A percentile compares a stretch with the other conserved stretches of the same genome.
phyloP scores from a whole-genome alignment of 495 filamentous ascomycete genomes.

The Acidomyces sp. region DNA sequence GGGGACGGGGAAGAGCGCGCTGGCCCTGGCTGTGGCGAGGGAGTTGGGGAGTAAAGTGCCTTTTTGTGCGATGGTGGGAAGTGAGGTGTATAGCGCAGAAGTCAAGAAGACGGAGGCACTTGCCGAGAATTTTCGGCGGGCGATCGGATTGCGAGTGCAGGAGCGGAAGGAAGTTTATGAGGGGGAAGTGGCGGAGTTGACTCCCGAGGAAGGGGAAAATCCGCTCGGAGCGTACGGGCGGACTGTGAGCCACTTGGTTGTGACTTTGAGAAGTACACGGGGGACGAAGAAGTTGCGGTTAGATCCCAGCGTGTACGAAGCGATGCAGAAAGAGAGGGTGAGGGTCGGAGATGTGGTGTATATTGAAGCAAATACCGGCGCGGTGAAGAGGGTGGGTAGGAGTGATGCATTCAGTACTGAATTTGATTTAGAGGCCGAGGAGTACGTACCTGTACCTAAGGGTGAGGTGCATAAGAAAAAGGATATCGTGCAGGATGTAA shows the following conservation, averaged over 20 bases:
- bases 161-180: constrained; percentile 98
- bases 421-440: constrained; percentile 95
- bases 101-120: constrained; percentile 98
- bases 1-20: constrained; percentile 91
- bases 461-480: constrained; percentile 99
- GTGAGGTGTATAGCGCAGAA: constrained; percentile 91
- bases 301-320: constrained; percentile 96
- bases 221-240: constrained; percentile 90
- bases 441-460: constrained; percentile 96
- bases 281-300: constrained; percentile 94
- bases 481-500: constrained; percentile 98
- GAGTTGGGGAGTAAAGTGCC: constrained; percentile 95
- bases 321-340: constrained; percentile 94
- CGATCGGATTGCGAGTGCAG: constrained; percentile 83
- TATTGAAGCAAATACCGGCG: constrained; percentile 95
- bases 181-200: constrained; percentile 90
- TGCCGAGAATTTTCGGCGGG: constrained; percentile 96
- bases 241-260: constrained; percentile 81
- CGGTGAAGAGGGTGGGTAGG: constrained; percentile 88
- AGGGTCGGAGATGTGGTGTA: constrained; percentile 95
- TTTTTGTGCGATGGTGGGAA: constrained; percentile 92
- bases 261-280: constrained; percentile 77
- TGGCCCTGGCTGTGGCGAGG: constrained; percentile 86
- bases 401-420: constrained; percentile 95
- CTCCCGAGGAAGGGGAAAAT: constrained; percentile 94